Evolutionary conservation across 148 eudicot species (phyloP).

Genomic region (Nepenthes gracilis): DNA sequence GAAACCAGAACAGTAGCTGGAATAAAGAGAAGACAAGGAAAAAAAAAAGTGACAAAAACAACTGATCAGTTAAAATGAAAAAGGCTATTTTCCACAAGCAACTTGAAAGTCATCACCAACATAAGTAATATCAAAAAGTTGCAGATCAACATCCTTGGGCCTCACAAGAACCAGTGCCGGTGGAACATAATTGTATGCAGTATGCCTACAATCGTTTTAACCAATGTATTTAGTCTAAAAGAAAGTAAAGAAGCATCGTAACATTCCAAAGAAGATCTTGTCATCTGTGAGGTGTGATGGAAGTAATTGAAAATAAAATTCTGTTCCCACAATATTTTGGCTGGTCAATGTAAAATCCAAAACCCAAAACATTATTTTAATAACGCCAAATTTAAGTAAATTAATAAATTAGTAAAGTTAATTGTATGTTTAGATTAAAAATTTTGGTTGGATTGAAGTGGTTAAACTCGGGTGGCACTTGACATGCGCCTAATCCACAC

Average conservation of each 20-base stretch:
- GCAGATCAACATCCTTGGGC: constrained; percentile 86
- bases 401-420: too few species aligned
- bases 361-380: too few species aligned
- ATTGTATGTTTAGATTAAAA: too few species aligned
- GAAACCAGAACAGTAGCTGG: not conserved
- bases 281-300: too few species aligned
- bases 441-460: too few species aligned
- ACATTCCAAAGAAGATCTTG: not conserved
- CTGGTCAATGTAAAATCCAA: too few species aligned
- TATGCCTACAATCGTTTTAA: constrained; percentile 58
- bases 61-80: not conserved
- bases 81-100: not conserved
- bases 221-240: constrained; percentile 1
- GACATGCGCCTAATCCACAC: too few species aligned
- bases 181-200: constrained; percentile 89
- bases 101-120: constrained; percentile 25
- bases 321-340: too few species aligned
- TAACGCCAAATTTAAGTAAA: too few species aligned
- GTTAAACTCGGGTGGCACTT: too few species aligned
- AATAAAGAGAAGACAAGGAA: not conserved
- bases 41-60: not conserved
- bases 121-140: constrained; percentile 91
- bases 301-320: too few species aligned
- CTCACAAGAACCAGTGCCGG: constrained; percentile 61
- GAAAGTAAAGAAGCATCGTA: not conserved